A percentile compares a stretch with the other conserved stretches of the same genome.
Conservation (phyloP, 2,329 filamentous ascomycete species). For the Didymella keratinophila region DNA sequence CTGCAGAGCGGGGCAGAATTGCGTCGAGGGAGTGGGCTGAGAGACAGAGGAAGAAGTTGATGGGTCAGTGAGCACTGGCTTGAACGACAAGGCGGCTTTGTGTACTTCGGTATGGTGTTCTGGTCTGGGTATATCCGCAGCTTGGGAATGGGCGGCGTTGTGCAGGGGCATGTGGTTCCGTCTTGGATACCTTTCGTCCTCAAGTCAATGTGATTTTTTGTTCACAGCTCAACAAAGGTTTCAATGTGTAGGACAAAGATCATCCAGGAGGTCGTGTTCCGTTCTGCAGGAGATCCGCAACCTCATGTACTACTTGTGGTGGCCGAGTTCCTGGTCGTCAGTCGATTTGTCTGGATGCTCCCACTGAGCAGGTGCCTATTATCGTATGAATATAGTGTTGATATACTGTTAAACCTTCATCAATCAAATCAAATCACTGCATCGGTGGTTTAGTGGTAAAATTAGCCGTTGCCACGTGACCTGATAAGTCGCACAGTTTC, state of each 20-base stretch:
- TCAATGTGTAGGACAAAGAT: no score
- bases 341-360: no score
- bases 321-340: no score
- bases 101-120: slow-evolving; percentile 7
- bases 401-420: background rate
- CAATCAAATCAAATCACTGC: background rate
- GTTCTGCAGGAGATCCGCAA: no score
- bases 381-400: no score
- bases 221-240: background rate
- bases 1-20: slow-evolving; percentile 55
- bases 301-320: no score
- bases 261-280: no score
- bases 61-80: slow-evolving; percentile 18
- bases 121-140: slow-evolving; percentile 14
- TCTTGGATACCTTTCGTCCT: background rate
- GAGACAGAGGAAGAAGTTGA: slow-evolving; percentile 54
- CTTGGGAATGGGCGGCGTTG: background rate
- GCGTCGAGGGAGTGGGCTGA: slow-evolving; percentile 60
- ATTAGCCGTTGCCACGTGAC: background rate
- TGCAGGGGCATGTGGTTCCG: background rate
- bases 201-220: background rate
- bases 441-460: background rate
- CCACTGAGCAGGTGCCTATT: no score
- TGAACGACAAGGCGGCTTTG: background rate
- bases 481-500: background rate